Conservation (phyloP, 345 rosid species). For the Reutealis trisperma region DNA sequence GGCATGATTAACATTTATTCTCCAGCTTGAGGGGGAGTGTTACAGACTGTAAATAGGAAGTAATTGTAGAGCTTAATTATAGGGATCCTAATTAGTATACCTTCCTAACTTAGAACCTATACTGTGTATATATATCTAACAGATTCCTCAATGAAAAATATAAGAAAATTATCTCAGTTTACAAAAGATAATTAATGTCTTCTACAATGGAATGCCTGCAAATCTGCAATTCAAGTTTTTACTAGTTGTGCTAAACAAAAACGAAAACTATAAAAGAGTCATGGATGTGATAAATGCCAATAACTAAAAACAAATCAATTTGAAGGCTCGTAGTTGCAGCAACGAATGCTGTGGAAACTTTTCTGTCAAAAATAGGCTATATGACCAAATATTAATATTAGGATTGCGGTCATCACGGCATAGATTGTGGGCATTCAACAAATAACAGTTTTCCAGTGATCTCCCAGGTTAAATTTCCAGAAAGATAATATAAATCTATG, state of each 20-base stretch:
- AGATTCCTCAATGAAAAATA: no score
- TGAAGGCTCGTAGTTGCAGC: not conserved
- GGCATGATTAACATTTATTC: no score
- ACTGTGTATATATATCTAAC: no score
- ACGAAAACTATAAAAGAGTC: not conserved
- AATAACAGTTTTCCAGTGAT: not conserved
- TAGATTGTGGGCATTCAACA: not conserved
- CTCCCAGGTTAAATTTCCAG: not conserved
- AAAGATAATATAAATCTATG: not conserved
- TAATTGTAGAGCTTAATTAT: no score
- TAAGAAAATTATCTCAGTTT: no score
- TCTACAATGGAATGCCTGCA: not conserved
- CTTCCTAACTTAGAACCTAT: no score
- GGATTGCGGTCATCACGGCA: slow-evolving; percentile 1
- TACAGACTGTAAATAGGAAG: no score
- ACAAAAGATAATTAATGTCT: not conserved
- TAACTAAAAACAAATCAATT: not conserved
- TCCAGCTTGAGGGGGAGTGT: no score
- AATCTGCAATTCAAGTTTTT: not conserved
- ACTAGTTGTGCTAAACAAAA: not conserved
- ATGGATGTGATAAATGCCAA: not conserved
- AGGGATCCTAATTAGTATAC: no score
- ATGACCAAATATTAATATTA: not conserved
- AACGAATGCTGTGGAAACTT: slow-evolving; percentile 8
- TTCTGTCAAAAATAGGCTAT: not conserved